These are phyloP conservation scores for Collybia mongolica DNA, from an alignment of 768 basidiomycete species.

Conservation along the genomic window DNA sequence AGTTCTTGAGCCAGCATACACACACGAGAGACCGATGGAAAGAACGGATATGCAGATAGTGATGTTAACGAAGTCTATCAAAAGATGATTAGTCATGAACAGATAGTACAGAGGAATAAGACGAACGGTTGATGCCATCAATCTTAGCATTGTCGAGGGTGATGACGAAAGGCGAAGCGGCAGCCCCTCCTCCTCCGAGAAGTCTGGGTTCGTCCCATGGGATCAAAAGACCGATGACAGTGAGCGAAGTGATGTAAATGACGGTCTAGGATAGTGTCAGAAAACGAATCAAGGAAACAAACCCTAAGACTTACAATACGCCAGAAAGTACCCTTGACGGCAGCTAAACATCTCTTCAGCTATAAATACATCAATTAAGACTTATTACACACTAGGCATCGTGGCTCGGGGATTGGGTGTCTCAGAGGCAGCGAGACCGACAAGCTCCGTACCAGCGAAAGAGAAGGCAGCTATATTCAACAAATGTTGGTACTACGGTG, in stretches of 20 bases:
- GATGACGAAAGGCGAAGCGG: conserved; percentile 47
- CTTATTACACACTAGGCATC: conserved; percentile 26
- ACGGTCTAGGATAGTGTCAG: conserved; percentile 27
- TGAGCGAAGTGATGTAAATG: conserved; percentile 42
- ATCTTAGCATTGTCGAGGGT: conserved; percentile 37
- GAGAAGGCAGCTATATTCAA: conserved; percentile 34
- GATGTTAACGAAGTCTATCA: conserved; percentile 35
- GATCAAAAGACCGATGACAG: conserved; percentile 40
- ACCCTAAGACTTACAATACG: conserved; percentile 34
- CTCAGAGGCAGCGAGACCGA: conserved; percentile 45
- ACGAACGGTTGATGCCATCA: conserved; percentile 39
- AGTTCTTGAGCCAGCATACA: conserved; percentile 45
- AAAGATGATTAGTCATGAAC: not conserved
- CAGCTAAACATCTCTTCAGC: conserved; percentile 14
- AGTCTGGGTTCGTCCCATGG: conserved; percentile 35
- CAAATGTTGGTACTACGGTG: not conserved
- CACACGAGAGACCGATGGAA: conserved; percentile 43
- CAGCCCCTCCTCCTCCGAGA: conserved; percentile 34
- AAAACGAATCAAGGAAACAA: not conserved
- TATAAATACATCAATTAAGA: too few relatives aligned
- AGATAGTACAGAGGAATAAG: not conserved
- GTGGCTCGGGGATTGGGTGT: conserved; percentile 43
- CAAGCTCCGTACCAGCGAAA: conserved; percentile 46
- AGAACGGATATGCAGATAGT: conserved; percentile 47
- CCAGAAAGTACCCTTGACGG: conserved; percentile 49